These are phyloP conservation scores for Verticillium klebahnii DNA, from an alignment of 2,329 filamentous ascomycete species.

Conservation along the genomic window DNA sequence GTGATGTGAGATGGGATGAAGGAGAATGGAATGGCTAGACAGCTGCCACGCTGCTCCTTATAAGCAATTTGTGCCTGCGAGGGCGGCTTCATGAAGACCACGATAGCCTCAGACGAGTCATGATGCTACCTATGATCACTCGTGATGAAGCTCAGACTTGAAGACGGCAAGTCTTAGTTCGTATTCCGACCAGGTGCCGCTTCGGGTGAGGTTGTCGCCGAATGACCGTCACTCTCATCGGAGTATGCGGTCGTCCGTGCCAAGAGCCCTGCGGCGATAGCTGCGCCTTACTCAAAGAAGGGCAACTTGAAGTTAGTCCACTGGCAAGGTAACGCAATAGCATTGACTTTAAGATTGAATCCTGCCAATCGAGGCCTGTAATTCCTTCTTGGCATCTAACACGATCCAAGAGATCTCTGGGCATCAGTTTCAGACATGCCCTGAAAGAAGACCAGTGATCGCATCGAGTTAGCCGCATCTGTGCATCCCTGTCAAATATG, in stretches of 20 bases:
- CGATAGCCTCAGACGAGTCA: no score
- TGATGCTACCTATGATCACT: no score
- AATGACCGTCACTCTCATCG: not conserved
- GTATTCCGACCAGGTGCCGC: not conserved
- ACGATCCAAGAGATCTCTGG: not conserved
- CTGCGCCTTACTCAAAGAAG: not conserved
- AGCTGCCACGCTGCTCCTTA: no score
- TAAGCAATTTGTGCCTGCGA: no score
- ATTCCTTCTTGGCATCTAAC: not conserved
- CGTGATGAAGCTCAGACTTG: no score
- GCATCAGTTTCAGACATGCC: not conserved
- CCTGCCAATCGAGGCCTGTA: not conserved
- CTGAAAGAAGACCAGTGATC: not conserved
- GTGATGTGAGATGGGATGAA: no score
- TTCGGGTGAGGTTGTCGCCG: not conserved
- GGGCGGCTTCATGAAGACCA: no score
- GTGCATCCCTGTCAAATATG: not conserved
- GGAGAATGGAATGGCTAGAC: no score
- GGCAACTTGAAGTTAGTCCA: not conserved
- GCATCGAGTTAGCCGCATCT: not conserved
- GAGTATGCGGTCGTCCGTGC: not conserved
- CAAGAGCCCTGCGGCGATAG: not conserved
- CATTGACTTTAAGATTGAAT: not conserved
- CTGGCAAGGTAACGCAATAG: not conserved
- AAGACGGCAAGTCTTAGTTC: not conserved